Percentiles rank a stretch among this genome's conserved stretches.
These are phyloP conservation scores for Fusarium camptoceras DNA, from an alignment of 2,329 filamentous ascomycete genomes.

Conservation along the genomic window DNA sequence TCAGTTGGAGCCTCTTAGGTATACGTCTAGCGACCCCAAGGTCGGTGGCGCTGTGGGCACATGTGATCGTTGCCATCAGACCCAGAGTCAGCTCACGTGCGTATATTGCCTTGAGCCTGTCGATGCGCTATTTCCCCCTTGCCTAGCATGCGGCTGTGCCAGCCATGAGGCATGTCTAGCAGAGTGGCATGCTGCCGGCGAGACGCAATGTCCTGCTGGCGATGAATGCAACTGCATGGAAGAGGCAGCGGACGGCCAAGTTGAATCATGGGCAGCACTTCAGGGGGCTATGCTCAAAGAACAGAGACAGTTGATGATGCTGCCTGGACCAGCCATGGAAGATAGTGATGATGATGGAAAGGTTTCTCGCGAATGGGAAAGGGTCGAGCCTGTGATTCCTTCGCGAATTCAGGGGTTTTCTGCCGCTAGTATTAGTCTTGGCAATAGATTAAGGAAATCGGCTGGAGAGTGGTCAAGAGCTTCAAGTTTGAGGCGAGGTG, in stretches of 20 bases:
- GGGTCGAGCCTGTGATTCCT: conserved; percentile 42
- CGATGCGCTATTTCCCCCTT: conserved; percentile 69
- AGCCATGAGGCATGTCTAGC: conserved; percentile 69
- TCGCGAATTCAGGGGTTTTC: conserved; percentile 44
- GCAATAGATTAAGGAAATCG: conserved; percentile 60
- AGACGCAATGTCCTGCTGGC: conserved; percentile 69
- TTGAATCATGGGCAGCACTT: conserved; percentile 70
- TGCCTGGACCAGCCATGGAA: conserved; percentile 49
- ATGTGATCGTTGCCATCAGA: conserved; percentile 64
- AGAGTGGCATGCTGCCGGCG: conserved; percentile 69
- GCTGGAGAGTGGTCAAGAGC: conserved; percentile 61
- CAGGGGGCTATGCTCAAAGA: conserved; percentile 54
- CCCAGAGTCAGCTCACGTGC: conserved; percentile 69
- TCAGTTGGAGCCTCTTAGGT: conserved; percentile 69
- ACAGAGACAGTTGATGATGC: conserved; percentile 38
- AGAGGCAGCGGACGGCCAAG: conserved; percentile 66
- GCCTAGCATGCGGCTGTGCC: conserved; percentile 72
- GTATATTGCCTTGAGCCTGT: conserved; percentile 73
- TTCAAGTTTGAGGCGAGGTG: conserved; percentile 54
- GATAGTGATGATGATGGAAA: conserved; percentile 47
- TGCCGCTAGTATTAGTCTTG: conserved; percentile 61
- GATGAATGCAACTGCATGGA: conserved; percentile 73
- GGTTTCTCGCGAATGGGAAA: conserved; percentile 46
- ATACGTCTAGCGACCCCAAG: conserved; percentile 55
- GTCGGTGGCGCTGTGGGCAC: conserved; percentile 62